Evolutionary conservation across 202 grass and related monocot genomes (phyloP).

Genomic region (Setaria viridis): DNA sequence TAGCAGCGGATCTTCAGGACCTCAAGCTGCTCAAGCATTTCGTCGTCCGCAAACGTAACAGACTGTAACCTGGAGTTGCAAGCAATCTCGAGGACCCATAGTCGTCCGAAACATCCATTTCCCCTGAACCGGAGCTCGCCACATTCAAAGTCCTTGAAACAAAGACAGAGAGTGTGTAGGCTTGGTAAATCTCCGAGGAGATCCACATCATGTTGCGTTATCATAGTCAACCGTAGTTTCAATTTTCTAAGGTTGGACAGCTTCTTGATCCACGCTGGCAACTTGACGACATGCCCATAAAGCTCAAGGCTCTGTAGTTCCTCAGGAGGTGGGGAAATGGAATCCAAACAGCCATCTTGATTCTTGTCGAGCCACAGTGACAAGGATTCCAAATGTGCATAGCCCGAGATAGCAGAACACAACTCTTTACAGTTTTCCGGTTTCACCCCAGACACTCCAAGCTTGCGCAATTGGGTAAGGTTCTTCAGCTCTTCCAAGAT

Average conservation of each 20-base stretch:
- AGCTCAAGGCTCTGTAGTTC: constrained; percentile 18
- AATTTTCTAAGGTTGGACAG: background rate
- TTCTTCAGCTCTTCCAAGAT: too few species aligned
- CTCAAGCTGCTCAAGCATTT: background rate
- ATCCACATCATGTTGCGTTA: background rate
- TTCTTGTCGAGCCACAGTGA: background rate
- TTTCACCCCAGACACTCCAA: too few species aligned
- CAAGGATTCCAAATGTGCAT: too few species aligned
- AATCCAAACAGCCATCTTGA: background rate
- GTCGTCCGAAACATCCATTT: background rate
- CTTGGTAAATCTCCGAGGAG: background rate
- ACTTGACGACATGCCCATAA: background rate
- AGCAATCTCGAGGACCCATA: background rate
- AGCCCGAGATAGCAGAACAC: too few species aligned
- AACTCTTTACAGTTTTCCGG: too few species aligned
- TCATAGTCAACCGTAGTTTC: background rate
- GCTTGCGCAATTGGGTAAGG: too few species aligned
- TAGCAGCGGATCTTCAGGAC: constrained; percentile 13
- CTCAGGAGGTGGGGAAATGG: background rate
- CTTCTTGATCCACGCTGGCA: background rate
- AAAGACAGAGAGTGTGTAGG: background rate
- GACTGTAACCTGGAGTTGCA: background rate
- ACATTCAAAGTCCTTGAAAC: background rate
- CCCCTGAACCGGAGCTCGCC: background rate
- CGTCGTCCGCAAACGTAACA: background rate